Base-by-base conservation (phyloP, 1,284 basidiomycete species). In the Kalmanozyma brasiliensis region DNA sequence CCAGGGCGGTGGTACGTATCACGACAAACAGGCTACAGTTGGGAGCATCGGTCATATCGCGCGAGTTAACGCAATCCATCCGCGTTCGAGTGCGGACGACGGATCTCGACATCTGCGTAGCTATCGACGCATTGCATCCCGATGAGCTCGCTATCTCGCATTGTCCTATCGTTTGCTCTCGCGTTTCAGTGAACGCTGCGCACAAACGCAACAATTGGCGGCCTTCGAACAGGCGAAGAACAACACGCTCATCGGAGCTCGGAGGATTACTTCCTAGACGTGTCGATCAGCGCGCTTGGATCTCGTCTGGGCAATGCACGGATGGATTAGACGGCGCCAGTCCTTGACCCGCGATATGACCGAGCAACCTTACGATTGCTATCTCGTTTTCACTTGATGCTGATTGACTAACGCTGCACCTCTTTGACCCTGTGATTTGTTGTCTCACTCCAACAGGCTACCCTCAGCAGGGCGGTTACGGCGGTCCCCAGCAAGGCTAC, bases 1-100 rank as follows among this genome's bases (percentile, higher is more conserved):
- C 34, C 58, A 61, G 37, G 52, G 46, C 17, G 60, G 58, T 44
- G 68, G 67, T 70, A 66, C 36, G 67, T 70, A 58, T 47, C 35
- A 30, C 37, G 9, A 29, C 33, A 41, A 8, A 13, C 17, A 29
- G 57, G 47, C 29, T 40, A 22, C 47, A 52, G 48, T 44, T 19
- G 43, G 51, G 26, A 8, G 10, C 29, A 37, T 41, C 36, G 30
- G 41, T 38, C 9, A 10, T 32, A 23, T 40, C 32, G 36, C 37
- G 14, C 37, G 6, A n/a, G 29, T 23, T 20, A 14, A 23, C 19
- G 30, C 20, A 30, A 35, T 55, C 49, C 37, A 44, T 47, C 49
- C 37, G 26, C 41, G 36, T 7, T 29, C 26, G 26, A 29, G 26
- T 11, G 11, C 26, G 26, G 26, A 7, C 26, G 26, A 29, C 26